Evolutionary conservation across 2,329 filamentous ascomycete species (phyloP).

Genomic region (Trichoderma sp.): DNA sequence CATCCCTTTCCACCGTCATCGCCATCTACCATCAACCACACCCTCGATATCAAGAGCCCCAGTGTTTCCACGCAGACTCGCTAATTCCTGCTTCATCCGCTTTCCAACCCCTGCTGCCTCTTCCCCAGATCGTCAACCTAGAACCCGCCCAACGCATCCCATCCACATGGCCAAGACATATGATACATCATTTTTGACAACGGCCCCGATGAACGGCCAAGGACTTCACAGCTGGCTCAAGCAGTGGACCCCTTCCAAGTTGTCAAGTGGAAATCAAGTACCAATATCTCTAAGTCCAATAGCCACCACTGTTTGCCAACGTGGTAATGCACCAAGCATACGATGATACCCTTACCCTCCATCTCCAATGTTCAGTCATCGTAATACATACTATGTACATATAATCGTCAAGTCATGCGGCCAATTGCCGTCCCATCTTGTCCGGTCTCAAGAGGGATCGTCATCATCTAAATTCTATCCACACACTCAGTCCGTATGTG

Average conservation of each 20-base stretch:
- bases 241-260: background rate
- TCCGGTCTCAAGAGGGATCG: constrained; percentile 17
- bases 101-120: background rate
- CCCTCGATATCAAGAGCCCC: background rate
- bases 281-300: background rate
- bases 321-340: background rate
- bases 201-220: background rate
- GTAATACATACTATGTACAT: constrained; percentile 12
- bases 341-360: background rate
- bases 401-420: constrained; percentile 15
- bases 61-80: background rate
- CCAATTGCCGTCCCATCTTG: constrained; percentile 11
- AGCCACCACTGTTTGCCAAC: background rate
- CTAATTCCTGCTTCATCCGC: background rate
- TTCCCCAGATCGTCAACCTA: constrained; percentile 1
- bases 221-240: background rate
- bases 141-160: background rate
- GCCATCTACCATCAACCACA: background rate
- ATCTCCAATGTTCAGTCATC: background rate
- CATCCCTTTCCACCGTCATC: background rate
- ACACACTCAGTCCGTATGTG: background rate
- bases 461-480: constrained; percentile 22
- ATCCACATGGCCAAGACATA: background rate
- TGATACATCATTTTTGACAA: constrained; percentile 5
- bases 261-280: background rate